These are phyloP conservation scores for Apiospora phragmitis DNA, from an alignment of 2,329 filamentous ascomycete genomes.

Conservation along the genomic window DNA sequence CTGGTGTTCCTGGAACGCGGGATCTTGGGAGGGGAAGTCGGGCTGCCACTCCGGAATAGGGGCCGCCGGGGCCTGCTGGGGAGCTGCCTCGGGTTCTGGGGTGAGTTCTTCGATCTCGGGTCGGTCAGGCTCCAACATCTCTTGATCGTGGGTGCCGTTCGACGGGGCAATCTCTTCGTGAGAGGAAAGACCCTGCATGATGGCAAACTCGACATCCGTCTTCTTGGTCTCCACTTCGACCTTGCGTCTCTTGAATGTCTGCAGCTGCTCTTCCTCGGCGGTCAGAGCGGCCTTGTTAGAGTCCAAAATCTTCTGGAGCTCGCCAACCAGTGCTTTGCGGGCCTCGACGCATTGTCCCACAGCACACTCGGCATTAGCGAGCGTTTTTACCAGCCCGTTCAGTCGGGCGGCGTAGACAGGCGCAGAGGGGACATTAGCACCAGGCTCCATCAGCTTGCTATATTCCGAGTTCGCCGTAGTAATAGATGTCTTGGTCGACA, in stretches of 20 bases:
- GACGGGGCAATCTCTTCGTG: constrained; percentile 55
- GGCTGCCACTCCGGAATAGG: constrained; percentile 20
- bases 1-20: constrained; percentile 20
- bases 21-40: constrained; percentile 21
- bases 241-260: constrained; percentile 66
- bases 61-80: constrained; percentile 20
- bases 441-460: constrained; percentile 76
- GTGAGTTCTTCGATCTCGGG: constrained; percentile 86
- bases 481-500: constrained; percentile 66
- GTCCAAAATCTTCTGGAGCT: constrained; percentile 79
- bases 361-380: constrained; percentile 85
- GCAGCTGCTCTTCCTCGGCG: constrained; percentile 67
- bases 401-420: constrained; percentile 91
- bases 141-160: constrained; percentile 45
- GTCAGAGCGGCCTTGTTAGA: constrained; percentile 69
- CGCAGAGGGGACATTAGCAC: constrained; percentile 69
- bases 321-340: constrained; percentile 73
- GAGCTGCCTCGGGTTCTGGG: constrained; percentile 43
- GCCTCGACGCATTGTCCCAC: constrained; percentile 89
- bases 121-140: constrained; percentile 62
- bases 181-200: constrained; percentile 76
- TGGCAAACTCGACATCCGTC: constrained; percentile 84
- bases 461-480: constrained; percentile 79
- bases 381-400: constrained; percentile 82
- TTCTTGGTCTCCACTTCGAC: constrained; percentile 78